Base-by-base conservation (phyloP, 257 asterid genomes). In the Eucommia ulmoides region DNA sequence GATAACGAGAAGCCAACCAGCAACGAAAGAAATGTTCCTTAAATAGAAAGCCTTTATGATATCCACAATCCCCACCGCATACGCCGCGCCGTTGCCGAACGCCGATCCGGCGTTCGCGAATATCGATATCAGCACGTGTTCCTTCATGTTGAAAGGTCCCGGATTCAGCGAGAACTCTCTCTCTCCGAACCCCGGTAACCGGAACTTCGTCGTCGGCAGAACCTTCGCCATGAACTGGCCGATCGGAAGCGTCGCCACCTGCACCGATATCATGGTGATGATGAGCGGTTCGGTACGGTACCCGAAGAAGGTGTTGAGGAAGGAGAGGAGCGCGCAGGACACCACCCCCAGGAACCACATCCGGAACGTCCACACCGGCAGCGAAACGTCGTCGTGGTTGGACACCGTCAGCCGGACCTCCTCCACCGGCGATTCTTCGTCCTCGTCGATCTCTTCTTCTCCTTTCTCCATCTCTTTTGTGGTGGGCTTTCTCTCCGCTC, bases 301-400 rank as follows among this genome's bases (percentile, higher is more conserved):
- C 0, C 81, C 56, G 44, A 84, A 81, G 64, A 84, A 84, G 33
- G 79, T 89, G 74, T 84, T 84, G 55, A 84, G 79, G 57, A 84
- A 84, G 0, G 95, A 81, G 33, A 81, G 82, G 8, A 81, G 67
- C 0, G 61, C 50, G 57, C 95, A 84, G 0, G 95, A 84, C 20
- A 79, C 1, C 0, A 81, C n/a, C 3, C 95, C 93, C 19, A 84
- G 58, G 19, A 62, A 35, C 95, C 95, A 84, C 93, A 84, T 84
- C 24, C 95, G 80, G 62, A 84, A 84, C 0, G 95, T 84, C 95
- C 95, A 84, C 71, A 84, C 74, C 14, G 88, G 84, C 0, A 72
- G 82, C 50, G 49, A 41, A 22, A 81, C 83, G 64, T 84, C 91
- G 61, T 81, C 95, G 18, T 77, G 68, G 9, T 45, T 55, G 33